phyloP scores from a whole-genome alignment of 805 yeast species.

The Spathaspora boniae region DNA sequence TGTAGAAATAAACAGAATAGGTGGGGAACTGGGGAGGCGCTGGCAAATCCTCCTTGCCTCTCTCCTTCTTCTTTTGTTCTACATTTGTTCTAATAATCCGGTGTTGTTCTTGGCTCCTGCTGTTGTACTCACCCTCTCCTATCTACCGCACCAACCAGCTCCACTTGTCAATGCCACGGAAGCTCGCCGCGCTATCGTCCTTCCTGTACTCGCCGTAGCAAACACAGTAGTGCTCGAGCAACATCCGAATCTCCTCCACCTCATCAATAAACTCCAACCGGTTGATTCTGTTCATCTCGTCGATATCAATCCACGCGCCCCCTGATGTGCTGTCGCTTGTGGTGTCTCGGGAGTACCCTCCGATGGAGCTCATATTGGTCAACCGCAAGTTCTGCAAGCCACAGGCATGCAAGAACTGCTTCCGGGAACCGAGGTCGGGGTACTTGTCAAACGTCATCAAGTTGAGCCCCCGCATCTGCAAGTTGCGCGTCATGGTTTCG shows the following conservation, averaged over 20 bases:
- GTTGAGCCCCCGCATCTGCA: constrained; percentile 57
- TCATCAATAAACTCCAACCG: constrained; percentile 69
- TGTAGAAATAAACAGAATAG: background rate
- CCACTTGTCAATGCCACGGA: constrained; percentile 6
- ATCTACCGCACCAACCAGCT: background rate
- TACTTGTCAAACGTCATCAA: constrained; percentile 54
- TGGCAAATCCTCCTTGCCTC: no score
- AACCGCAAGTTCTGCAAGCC: constrained; percentile 30
- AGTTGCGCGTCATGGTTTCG: constrained; percentile 59
- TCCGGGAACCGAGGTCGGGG: constrained; percentile 38
- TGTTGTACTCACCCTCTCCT: background rate
- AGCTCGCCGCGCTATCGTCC: background rate
- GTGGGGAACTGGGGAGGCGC: background rate
- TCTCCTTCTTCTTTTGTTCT: no score
- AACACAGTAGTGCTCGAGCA: constrained; percentile 61
- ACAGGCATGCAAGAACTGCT: constrained; percentile 19
- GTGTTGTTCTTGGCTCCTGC: constrained; percentile 2
- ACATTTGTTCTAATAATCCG: background rate
- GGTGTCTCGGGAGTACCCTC: constrained; percentile 32
- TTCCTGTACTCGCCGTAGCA: constrained; percentile 23
- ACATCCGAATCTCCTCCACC: constrained; percentile 62
- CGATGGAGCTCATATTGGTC: constrained; percentile 45
- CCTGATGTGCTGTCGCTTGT: constrained; percentile 10
- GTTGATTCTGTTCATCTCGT: constrained; percentile 44
- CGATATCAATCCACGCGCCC: constrained; percentile 44